Evolutionary conservation across 2,329 filamentous ascomycete species (phyloP).

Genomic region (Fusarium ambrosium): DNA sequence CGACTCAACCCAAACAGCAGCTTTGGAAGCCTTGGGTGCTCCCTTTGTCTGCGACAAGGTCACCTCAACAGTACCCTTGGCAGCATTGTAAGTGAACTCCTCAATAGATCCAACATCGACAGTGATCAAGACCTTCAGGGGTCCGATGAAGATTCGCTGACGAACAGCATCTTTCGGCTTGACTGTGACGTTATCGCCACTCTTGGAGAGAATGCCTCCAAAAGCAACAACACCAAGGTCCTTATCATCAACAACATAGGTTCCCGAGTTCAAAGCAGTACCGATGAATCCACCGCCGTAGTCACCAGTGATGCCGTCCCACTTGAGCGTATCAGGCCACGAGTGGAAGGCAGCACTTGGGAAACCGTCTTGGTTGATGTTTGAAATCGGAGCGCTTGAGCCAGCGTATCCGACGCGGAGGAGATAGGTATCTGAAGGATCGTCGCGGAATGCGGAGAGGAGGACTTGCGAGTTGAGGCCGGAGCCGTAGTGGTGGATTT

Average conservation of each 20-base stretch:
- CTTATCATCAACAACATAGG: slow-evolving; percentile 62
- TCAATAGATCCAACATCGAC: slow-evolving; percentile 60
- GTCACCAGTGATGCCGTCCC: slow-evolving; percentile 70
- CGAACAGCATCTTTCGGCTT: slow-evolving; percentile 61
- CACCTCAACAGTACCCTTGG: slow-evolving; percentile 27
- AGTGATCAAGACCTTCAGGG: slow-evolving; percentile 56
- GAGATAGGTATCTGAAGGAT: slow-evolving; percentile 62
- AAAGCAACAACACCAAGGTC: slow-evolving; percentile 63
- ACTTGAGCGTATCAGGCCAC: slow-evolving; percentile 66
- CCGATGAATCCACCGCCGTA: slow-evolving; percentile 70
- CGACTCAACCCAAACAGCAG: slow-evolving; percentile 54
- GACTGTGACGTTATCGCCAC: slow-evolving; percentile 50
- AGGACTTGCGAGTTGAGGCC: slow-evolving; percentile 69
- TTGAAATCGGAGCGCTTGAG: slow-evolving; percentile 65
- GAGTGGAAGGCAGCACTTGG: slow-evolving; percentile 69
- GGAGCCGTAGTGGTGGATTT: slow-evolving; percentile 72
- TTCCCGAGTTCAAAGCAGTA: slow-evolving; percentile 62
- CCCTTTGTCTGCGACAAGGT: slow-evolving; percentile 49
- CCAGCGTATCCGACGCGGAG: slow-evolving; percentile 69
- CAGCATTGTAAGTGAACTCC: slow-evolving; percentile 51
- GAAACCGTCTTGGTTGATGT: slow-evolving; percentile 68
- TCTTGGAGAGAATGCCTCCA: slow-evolving; percentile 57
- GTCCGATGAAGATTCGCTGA: slow-evolving; percentile 63
- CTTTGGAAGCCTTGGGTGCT: slow-evolving; percentile 46
- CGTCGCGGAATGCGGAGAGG: slow-evolving; percentile 63